These are phyloP conservation scores for Sanghuangporus weigelae DNA, from an alignment of 1,284 basidiomycete species.

Conservation along the genomic window DNA sequence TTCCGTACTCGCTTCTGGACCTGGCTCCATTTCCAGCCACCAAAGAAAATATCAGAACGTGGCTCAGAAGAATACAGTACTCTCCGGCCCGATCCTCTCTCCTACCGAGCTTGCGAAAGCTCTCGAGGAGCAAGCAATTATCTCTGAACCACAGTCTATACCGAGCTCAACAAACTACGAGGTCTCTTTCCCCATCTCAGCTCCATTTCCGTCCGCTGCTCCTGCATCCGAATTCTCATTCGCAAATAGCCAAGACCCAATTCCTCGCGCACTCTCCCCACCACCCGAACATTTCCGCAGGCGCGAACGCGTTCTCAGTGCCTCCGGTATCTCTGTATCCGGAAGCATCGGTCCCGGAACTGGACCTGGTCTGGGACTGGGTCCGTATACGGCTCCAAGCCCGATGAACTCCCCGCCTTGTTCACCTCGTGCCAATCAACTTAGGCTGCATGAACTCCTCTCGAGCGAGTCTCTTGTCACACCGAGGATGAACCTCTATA, in stretches of 20 bases:
- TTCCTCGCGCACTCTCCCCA: constrained; percentile 9
- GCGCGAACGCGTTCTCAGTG: not conserved
- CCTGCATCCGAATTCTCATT: not conserved
- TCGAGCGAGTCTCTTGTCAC: constrained; percentile 6
- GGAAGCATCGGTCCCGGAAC: not conserved
- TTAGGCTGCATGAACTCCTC: constrained; percentile 4
- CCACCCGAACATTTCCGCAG: constrained; percentile 10
- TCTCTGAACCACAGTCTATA: not conserved
- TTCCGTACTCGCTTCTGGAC: not conserved
- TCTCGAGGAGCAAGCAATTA: not conserved
- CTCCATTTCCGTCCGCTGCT: not conserved
- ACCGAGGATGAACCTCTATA: not conserved
- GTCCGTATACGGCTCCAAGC: not conserved
- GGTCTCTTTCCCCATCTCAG: not conserved
- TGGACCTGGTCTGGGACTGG: not conserved
- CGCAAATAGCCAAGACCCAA: not conserved
- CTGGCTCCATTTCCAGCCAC: not conserved
- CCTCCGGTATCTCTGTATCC: not conserved
- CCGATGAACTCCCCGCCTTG: not conserved
- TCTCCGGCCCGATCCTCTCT: constrained; percentile 4
- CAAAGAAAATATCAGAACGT: not conserved
- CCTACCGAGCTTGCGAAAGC: constrained; percentile 8
- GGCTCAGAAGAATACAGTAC: not conserved
- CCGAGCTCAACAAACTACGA: not conserved
- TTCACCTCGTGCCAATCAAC: not conserved